These are phyloP conservation scores for Aegilops umbellulata DNA, from an alignment of 176 grass and related monocot genomes.

Conservation along the genomic window DNA sequence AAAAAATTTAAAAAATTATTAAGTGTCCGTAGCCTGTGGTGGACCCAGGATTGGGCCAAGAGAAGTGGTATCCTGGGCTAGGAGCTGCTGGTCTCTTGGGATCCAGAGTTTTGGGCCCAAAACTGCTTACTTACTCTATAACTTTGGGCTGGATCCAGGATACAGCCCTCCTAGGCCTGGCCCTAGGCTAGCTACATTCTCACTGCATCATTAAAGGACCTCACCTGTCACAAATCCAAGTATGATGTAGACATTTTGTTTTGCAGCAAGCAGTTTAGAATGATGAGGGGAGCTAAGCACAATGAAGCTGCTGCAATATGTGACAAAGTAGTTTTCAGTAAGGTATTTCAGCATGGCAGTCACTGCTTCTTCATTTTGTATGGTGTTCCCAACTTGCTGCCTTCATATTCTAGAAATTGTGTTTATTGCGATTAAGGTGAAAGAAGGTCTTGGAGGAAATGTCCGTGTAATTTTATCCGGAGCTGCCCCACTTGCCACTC, in stretches of 20 bases:
- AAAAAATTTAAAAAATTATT: not conserved
- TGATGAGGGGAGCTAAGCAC: constrained; percentile 84
- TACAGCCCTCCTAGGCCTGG: not conserved
- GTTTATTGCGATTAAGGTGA: constrained; percentile 52
- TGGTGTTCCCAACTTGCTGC: not conserved
- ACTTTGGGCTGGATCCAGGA: not conserved
- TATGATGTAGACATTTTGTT: constrained; percentile 22
- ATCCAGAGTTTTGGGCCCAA: not conserved
- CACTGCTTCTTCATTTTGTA: constrained; percentile 8
- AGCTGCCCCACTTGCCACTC: constrained; percentile 79
- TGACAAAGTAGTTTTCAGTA: constrained; percentile 92
- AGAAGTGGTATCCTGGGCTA: not conserved
- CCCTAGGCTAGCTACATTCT: not conserved
- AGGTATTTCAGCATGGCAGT: constrained; percentile 47
- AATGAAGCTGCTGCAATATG: constrained; percentile 71
- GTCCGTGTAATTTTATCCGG: constrained; percentile 87
- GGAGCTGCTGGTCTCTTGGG: not conserved
- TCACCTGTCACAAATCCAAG: constrained; percentile 22
- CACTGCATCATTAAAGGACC: not conserved
- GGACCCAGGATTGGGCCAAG: constrained; percentile 1
- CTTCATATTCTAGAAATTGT: constrained; percentile 22
- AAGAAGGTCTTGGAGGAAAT: constrained; percentile 87
- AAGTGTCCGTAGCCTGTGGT: not conserved
- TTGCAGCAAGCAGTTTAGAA: constrained; percentile 88
- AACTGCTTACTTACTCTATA: not conserved